Evolutionary conservation across 352 stramenopile genomes (phyloP), one percentile per base, ranked within the genome.

Genomic region (Globisporangium nagaii): DNA sequence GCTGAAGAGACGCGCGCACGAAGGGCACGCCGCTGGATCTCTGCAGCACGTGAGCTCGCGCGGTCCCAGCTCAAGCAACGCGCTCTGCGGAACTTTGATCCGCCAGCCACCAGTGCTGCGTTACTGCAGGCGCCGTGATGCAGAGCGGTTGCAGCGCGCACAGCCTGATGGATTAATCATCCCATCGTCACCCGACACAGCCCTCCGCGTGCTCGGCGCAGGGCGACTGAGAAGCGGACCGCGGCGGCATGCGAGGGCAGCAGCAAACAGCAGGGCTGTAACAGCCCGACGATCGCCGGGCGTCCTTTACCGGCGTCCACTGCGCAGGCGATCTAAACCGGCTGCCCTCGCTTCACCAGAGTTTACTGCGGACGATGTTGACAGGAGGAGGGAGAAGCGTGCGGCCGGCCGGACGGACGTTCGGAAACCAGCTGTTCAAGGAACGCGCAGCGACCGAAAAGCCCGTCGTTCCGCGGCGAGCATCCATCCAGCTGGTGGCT

Each of bases 381-480:
- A 47, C 24, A 45, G 13, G 17, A 13, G 20, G 30, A 35, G 37
- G n/a, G 37, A 50, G 32, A 31, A 41, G 35, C 13, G n/a, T 11
- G 46, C 46, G 20, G 15, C 19, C 12, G 6, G 22, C 13, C 27
- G 32, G 39, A 20, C 25, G 22, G 51, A 53, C 32, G 13, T 59
- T 37, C 53, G 30, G 43, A 59, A 31, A 42, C 3, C 53, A 59
- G 28, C 31, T 59, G 53, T 53, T 59, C 42, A 59, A 46, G 9
- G 34, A 55, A 55, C 35, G 35, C 24, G 31, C 20, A 9, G 20
- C 25, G 24, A 28, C 48, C 35, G 15, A 36, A 43, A 32, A 12
- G 12, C 4, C 22, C 17, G 6, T 41, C 27, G n/a, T 31, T 39
- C 24, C 44, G 53, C 42, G 31, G 19, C 30, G 40, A 40, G 42